Evolutionary conservation across 495 filamentous ascomycete species (phyloP).

Genomic region (Penicillium longicatenatum): DNA sequence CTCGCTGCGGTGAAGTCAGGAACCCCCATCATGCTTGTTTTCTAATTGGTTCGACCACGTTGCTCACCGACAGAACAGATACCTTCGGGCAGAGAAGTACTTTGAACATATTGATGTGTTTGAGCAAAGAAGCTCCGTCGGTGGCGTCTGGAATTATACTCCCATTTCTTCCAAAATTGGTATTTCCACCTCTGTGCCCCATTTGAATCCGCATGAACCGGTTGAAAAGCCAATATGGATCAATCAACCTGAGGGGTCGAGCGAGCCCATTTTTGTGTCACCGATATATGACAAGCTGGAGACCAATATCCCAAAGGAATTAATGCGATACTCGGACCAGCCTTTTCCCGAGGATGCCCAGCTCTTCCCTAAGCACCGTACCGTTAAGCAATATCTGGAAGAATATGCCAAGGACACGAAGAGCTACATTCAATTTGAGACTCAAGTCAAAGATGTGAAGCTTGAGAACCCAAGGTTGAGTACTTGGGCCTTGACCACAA

Average conservation of each 20-base stretch:
- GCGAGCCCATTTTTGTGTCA: slow-evolving; percentile 55
- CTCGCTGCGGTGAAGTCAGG: slow-evolving; percentile 46
- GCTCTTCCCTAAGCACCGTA: slow-evolving; percentile 70
- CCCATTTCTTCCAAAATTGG: slow-evolving; percentile 31
- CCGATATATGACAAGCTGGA: slow-evolving; percentile 81
- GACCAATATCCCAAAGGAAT: slow-evolving; percentile 79
- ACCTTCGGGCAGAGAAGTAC: slow-evolving; percentile 68
- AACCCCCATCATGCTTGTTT: not conserved
- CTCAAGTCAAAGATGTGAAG: slow-evolving; percentile 56
- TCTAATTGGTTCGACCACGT: not conserved
- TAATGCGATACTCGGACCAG: slow-evolving; percentile 81
- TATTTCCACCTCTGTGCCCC: slow-evolving; percentile 37
- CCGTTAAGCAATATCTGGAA: slow-evolving; percentile 72
- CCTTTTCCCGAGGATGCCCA: slow-evolving; percentile 61
- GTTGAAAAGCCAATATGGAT: slow-evolving; percentile 48
- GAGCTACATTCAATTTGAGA: slow-evolving; percentile 56
- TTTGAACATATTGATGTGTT: slow-evolving; percentile 76
- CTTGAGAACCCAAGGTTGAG: slow-evolving; percentile 19
- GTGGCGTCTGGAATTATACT: slow-evolving; percentile 80
- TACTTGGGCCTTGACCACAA: slow-evolving; percentile 58
- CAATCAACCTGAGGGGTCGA: slow-evolving; percentile 18
- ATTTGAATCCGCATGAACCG: slow-evolving; percentile 44
- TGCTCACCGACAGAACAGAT: slow-evolving; percentile 46
- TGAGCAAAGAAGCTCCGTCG: slow-evolving; percentile 74
- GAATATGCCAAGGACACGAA: slow-evolving; percentile 68